These are phyloP conservation scores for Leccinum fibrillosum DNA, from an alignment of 768 basidiomycete species.

Conservation along the genomic window DNA sequence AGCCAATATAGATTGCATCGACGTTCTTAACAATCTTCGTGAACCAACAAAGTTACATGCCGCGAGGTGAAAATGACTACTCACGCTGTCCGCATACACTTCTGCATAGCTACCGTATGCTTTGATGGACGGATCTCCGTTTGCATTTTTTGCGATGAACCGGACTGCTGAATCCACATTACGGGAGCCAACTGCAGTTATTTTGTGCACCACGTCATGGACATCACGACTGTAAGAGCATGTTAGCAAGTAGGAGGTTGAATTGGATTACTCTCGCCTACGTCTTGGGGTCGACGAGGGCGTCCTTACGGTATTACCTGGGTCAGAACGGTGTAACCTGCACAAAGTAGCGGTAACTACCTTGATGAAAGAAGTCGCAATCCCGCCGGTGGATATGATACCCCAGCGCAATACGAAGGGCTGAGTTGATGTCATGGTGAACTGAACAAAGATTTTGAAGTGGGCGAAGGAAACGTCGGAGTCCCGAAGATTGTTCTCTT, in stretches of 20 bases:
- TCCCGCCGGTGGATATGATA: slow-evolving; percentile 79
- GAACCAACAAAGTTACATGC: not conserved
- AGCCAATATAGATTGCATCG: slow-evolving; percentile 75
- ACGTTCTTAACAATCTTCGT: slow-evolving; percentile 48
- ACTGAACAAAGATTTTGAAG: not conserved
- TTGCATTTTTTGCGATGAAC: slow-evolving; percentile 57
- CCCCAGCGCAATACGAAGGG: slow-evolving; percentile 70
- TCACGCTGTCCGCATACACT: slow-evolving; percentile 66
- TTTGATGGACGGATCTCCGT: slow-evolving; percentile 52
- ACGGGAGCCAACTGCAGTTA: slow-evolving; percentile 78
- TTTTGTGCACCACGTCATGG: slow-evolving; percentile 62
- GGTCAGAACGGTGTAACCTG: not conserved
- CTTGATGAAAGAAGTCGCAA: slow-evolving; percentile 65
- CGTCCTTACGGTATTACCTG: slow-evolving; percentile 48
- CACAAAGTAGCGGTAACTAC: slow-evolving; percentile 34
- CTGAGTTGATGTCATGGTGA: slow-evolving; percentile 22
- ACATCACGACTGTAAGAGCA: slow-evolving; percentile 51
- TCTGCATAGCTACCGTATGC: slow-evolving; percentile 73
- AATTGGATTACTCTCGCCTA: slow-evolving; percentile 29
- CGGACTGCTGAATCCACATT: slow-evolving; percentile 61
- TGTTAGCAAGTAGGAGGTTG: not conserved
- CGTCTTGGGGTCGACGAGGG: slow-evolving; percentile 74
- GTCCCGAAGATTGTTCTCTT: not conserved
- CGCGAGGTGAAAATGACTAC: slow-evolving; percentile 14
- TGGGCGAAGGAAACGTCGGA: not conserved